These are phyloP conservation scores for Tetrahymena malaccensis DNA, from an alignment of 73 alveolate species.

Conservation along the genomic window DNA sequence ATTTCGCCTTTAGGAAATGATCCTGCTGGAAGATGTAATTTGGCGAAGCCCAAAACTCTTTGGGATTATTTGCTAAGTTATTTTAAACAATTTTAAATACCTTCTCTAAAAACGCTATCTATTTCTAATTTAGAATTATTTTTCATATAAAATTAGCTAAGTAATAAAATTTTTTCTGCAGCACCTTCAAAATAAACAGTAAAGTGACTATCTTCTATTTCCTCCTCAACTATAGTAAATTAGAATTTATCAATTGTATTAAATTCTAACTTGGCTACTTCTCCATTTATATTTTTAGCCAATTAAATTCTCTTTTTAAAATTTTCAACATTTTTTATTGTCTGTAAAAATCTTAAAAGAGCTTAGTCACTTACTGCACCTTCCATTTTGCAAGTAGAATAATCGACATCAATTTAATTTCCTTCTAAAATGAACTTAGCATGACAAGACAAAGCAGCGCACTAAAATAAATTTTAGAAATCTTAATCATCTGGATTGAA, in stretches of 20 bases:
- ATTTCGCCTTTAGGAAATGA: neutral
- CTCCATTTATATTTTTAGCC: constrained; percentile 46
- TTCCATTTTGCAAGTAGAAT: constrained; percentile 23
- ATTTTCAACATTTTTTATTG: constrained; percentile 49
- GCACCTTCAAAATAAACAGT: constrained; percentile 50
- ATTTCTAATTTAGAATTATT: neutral
- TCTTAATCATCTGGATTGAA: constrained; percentile 8
- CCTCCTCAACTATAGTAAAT: constrained; percentile 32
- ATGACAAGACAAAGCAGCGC: neutral
- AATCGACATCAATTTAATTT: neutral
- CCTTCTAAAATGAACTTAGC: constrained; percentile 3
- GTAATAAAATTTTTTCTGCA: constrained; percentile 40
- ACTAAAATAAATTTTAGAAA: neutral
- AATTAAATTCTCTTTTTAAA: constrained; percentile 41
- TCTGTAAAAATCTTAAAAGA: constrained; percentile 81
- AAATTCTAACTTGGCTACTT: constrained; percentile 56
- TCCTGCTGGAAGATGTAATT: constrained; percentile 25
- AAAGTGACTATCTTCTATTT: constrained; percentile 21
- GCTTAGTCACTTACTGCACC: constrained; percentile 94
- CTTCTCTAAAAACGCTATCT: constrained; percentile 25
- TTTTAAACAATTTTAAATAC: constrained; percentile 34
- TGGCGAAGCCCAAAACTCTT: constrained; percentile 71
- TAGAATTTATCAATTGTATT: constrained; percentile 46
- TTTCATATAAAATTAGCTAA: neutral
- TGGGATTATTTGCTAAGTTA: constrained; percentile 50